Percentiles rank a stretch among this genome's conserved stretches.
Conservation (phyloP, 805 yeast genomes). For the Candida multigemmis region DNA sequence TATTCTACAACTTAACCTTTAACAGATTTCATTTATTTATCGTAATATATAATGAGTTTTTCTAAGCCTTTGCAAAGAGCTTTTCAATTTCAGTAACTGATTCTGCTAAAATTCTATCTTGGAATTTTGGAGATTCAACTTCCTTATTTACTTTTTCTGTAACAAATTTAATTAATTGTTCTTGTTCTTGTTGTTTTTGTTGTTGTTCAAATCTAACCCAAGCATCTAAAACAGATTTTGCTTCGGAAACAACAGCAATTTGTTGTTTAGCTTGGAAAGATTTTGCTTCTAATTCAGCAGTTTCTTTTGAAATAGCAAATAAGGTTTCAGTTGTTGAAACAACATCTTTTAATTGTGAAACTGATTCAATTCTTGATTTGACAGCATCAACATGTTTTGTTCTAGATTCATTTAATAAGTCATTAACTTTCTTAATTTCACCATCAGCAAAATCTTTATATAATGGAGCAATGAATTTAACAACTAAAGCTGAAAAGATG, state of each 20-base stretch:
- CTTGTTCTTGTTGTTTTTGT: conserved; percentile 93
- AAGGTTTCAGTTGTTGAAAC: conserved; percentile 84
- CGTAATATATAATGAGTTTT: conserved; percentile 1
- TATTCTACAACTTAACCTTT: neutral
- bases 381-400: conserved; percentile 87
- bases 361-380: conserved; percentile 82
- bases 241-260: conserved; percentile 80
- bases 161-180: conserved; percentile 79
- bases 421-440: conserved; percentile 72
- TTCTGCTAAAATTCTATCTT: conserved; percentile 84
- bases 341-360: conserved; percentile 84
- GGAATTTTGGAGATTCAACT: conserved; percentile 81
- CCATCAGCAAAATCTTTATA: conserved; percentile 92
- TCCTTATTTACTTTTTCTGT: conserved; percentile 84
- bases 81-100: conserved; percentile 89
- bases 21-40: neutral
- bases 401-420: conserved; percentile 80
- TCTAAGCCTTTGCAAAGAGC: conserved; percentile 44
- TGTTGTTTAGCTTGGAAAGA: conserved; percentile 89
- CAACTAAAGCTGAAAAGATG: conserved; percentile 64
- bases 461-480: conserved; percentile 88
- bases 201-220: conserved; percentile 98
- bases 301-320: conserved; percentile 92
- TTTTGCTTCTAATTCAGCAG: conserved; percentile 91
- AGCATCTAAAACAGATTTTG: conserved; percentile 91